Evolutionary conservation across 2,329 filamentous ascomycete species (phyloP), one percentile per base, ranked within the genome.

Genomic region (Paraconiothyrium brasiliense): DNA sequence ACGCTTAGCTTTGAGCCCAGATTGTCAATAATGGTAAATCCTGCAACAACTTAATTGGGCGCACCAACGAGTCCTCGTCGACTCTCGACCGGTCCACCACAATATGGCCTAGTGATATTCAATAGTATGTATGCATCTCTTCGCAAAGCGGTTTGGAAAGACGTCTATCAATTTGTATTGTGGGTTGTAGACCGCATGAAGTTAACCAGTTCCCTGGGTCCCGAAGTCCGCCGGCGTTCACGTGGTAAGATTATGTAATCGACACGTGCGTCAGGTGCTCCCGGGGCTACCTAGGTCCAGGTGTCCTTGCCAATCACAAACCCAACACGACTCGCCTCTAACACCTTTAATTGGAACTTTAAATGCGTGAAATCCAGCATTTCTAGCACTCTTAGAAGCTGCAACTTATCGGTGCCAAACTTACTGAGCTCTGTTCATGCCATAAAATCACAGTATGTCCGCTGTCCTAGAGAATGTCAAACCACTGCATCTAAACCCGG

Each of bases 401-500:
- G 10, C 27, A 46, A 43, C 55, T 51, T 37, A 49, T 9, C 54
- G 24, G 43, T 54, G 48, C 48, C 37, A n/a, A 8, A 10, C 39
- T 55, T 39, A n/a, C 32, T 27, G 32, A 41, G 34, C 20, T 24
- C 35, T 30, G 51, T 44, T 57, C 34, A 58, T 41, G 34, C 22
- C 24, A 44, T 20, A n/a, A 43, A 59, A 48, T 32, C 16, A 37
- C 48, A 61, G 50, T 34, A 76, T 76, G 73, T 62, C 71, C 35
- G 61, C 60, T 35, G 37, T 68, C 43, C 68, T 76, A 44, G 58
- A 57, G 41, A 63, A 74, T 39, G 65, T 77, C 14, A 70, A 71
- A 49, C 71, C 72, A 9, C 67, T 75, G 30, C 64, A 70, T 50
- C 67, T 77, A 37, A 67, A 65, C 43, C 72, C 72, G 16, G 65